phyloP scores from a whole-genome alignment of 2,329 filamentous ascomycete species.

The Sphaerulina musiva region DNA sequence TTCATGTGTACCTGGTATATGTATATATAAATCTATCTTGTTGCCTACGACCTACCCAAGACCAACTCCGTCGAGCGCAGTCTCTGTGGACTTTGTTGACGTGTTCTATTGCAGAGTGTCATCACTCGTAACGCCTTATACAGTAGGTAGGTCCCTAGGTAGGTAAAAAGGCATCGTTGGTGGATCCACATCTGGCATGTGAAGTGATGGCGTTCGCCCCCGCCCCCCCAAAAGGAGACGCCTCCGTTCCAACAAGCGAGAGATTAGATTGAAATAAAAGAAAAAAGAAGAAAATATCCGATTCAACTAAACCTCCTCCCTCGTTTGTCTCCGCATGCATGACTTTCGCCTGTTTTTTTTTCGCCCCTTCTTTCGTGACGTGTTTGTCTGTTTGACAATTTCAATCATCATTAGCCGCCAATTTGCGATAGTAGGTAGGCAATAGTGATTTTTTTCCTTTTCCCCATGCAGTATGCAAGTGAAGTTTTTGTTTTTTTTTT shows the following conservation, averaged over 20 bases:
- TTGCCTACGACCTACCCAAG: no score
- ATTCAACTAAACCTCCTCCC: no score
- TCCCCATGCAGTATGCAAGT: no score
- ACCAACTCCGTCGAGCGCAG: neutral
- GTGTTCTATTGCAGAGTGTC: conserved; percentile 17
- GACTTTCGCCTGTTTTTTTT: neutral
- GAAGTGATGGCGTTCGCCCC: no score
- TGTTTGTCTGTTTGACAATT: conserved; percentile 6
- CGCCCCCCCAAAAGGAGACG: conserved; percentile 1
- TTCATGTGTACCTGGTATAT: no score
- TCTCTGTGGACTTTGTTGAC: neutral
- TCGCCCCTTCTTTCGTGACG: conserved; percentile 11
- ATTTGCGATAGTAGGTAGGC: no score
- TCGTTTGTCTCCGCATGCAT: neutral
- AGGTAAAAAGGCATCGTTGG: no score
- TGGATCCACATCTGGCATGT: neutral
- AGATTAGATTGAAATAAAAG: neutral
- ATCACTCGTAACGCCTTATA: conserved; percentile 4
- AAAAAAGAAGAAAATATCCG: no score
- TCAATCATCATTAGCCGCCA: neutral
- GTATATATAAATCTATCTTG: no score
- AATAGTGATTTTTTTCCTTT: no score
- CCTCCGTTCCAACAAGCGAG: conserved; percentile 18
- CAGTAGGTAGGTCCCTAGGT: neutral
- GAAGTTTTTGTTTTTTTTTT: no score